Percentiles rank a stretch among this genome's conserved stretches.
Conservation (phyloP, 192 early-diverging fungal species). For the Coemansia sp. region DNA sequence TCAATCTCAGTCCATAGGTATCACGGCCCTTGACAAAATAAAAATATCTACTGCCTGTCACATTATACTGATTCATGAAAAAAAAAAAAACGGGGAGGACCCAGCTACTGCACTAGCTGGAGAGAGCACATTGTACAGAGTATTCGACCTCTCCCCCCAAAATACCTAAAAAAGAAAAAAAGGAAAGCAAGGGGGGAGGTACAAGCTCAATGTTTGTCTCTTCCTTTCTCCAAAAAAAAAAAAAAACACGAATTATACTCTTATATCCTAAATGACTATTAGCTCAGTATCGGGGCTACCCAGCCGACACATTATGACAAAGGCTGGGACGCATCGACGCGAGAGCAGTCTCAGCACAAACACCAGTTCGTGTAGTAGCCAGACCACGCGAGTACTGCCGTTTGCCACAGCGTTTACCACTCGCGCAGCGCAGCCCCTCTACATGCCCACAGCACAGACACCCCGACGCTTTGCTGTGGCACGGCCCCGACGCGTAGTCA, state of each 20-base stretch:
- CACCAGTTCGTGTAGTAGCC: constrained; percentile 33
- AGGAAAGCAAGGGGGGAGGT: not conserved
- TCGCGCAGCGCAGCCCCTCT: not conserved
- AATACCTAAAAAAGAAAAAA: not conserved
- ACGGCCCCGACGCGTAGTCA: constrained; percentile 36
- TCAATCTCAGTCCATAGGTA: not conserved
- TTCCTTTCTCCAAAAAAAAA: not conserved
- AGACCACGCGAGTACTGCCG: constrained; percentile 34
- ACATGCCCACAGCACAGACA: not conserved
- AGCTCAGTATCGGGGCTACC: not conserved
- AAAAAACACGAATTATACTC: not conserved
- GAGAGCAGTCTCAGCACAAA: constrained; percentile 47
- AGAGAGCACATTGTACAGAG: not conserved
- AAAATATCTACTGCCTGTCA: not conserved
- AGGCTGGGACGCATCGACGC: constrained; percentile 11
- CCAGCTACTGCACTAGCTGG: not conserved
- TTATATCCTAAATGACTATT: not conserved
- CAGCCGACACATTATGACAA: not conserved
- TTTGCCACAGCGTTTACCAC: constrained; percentile 34
- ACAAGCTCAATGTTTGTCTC: not conserved
- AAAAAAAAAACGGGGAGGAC: not conserved
- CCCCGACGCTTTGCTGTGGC: constrained; percentile 37
- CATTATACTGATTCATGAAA: not conserved
- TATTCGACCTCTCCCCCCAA: not conserved
- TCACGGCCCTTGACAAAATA: not conserved